Percentiles rank a stretch among this genome's conserved stretches.
Evolutionary conservation across 768 basidiomycete species (phyloP).

Genomic region (Boletus rubescentipes): DNA sequence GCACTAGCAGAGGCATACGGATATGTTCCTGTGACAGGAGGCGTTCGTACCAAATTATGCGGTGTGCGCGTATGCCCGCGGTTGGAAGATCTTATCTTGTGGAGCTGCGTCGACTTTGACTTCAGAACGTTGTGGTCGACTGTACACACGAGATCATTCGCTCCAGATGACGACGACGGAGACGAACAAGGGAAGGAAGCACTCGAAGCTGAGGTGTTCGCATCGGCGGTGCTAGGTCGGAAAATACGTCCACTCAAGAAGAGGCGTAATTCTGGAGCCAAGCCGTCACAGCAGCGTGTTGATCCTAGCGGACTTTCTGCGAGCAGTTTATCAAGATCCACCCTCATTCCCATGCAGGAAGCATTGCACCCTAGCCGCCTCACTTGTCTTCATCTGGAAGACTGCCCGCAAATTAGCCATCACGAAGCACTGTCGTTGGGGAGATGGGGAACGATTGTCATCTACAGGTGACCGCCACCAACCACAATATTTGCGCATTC

Average conservation of each 20-base stretch:
- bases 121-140: conserved; percentile 37
- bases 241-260: conserved; percentile 40
- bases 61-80: conserved; percentile 50
- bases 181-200: conserved; percentile 14
- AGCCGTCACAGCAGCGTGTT: conserved; percentile 11
- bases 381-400: conserved; percentile 42
- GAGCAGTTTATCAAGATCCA: conserved; percentile 29
- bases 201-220: conserved; percentile 20
- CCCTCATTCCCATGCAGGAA: conserved; percentile 38
- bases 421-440: conserved; percentile 40
- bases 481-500: conserved; percentile 4
- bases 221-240: conserved; percentile 26
- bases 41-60: conserved; percentile 19
- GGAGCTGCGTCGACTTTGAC: conserved; percentile 48
- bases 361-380: conserved; percentile 35
- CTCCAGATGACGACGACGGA: conserved; percentile 13
- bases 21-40: conserved; percentile 10
- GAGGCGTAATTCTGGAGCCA: conserved; percentile 14
- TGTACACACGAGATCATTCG: conserved; percentile 34
- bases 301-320: conserved; percentile 12
- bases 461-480: conserved; percentile 12
- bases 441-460: conserved; percentile 35
- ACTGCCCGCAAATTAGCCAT: conserved; percentile 39
- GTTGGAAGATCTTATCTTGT: conserved; percentile 50
- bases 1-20: conserved; percentile 41